Evolutionary conservation across 352 stramenopile genomes (phyloP), one percentile per base, ranked within the genome.

Genomic region (Hyaloperonospora brassicae): DNA sequence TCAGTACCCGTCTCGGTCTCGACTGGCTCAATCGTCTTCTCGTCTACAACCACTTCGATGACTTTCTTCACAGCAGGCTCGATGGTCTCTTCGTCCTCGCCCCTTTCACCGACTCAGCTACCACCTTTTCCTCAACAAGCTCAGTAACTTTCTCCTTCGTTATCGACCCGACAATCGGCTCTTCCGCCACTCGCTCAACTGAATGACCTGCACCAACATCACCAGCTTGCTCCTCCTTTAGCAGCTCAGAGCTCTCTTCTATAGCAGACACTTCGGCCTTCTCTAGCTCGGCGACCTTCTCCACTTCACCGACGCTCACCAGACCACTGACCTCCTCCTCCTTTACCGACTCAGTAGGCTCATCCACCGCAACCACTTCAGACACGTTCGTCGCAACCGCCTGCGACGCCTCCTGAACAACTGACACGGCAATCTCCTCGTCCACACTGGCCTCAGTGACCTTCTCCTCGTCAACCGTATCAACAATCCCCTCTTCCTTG

Each of bases 261-360:
- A 7, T 7, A 31, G 7, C 27, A 31, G 27, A 31, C 27, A 31
- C 27, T 31, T 31, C 27, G 7, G 27, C 27, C 27, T 31, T 31
- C 27, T 31, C 27, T 7, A 31, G 27, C 27, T 31, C 27, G 3
- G 3, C 27, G 27, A 7, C 7, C 27, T 31, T 31, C 27, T 31
- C 27, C 27, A 31, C 3, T 7, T 31, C 27, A 7, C 3, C 27
- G 27, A 31, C 27, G 27, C 7, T 31, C 27, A 27, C 10, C 46
- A 30, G 25, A 27, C 56, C 51, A 45, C 47, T 36, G 22, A 52
- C 50, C 36, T 52, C 40, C 25, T 59, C 27, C 6, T 38, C 45
- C 24, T n/a, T n/a, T n/a, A 46, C 23, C n/a, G 17, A 6, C 38
- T 53, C 43, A 14, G n/a, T 17, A 30, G 27, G 27, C 27, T 31